Evolutionary conservation across 176 grass and related monocot species (phyloP), one percentile per base, ranked within the genome.

Genomic region (Dendrocalamus sinicus): DNA sequence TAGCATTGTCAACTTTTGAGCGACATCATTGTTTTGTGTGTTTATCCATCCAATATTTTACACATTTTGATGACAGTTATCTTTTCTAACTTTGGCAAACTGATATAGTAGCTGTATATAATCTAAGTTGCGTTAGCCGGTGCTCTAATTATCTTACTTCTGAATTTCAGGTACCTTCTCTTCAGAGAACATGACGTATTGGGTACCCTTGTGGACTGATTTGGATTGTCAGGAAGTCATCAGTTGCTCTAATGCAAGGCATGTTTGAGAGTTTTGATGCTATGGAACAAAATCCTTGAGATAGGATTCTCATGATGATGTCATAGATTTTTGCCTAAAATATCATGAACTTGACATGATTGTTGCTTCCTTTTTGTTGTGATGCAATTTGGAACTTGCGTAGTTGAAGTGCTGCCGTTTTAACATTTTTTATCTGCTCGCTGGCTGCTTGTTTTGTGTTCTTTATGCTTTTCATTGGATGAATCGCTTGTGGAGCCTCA

Each of bases 161-260:
- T n/a, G 9, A 67, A 16, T 59, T 82, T 73, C 84, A 92, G 91
- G 88, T 92, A 92, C 81, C 84, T 89, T 22, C 88, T 92, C 46
- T 92, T 87, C 76, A 76, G 91, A 87, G 91, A 92, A 44, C 75
- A 87, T 0, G 91, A 92, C 81, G 90, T 92, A 24, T 75, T 92
- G 76, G 91, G 91, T 40, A 90, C 88, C 17, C 91, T 92, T 39
- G 70, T 84, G 20, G 91, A 92, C 62, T 92, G 81, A 92, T 81
- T 35, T 41, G 11, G 32, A 70, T 10, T 4, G 39, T 17, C n/a
- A 4, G 8, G 30, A 53, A 52, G 8, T 55, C 10, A 20, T 66
- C 12, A 60, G 80, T 20, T 24, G 12, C 37, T 53, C 51, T 76
- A 71, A 83, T 64, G 57, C 19, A 62, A 79, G 12, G 20, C 22